These are phyloP conservation scores for Pyrenula massariospora DNA, from an alignment of 495 filamentous ascomycete genomes.

Conservation along the genomic window DNA sequence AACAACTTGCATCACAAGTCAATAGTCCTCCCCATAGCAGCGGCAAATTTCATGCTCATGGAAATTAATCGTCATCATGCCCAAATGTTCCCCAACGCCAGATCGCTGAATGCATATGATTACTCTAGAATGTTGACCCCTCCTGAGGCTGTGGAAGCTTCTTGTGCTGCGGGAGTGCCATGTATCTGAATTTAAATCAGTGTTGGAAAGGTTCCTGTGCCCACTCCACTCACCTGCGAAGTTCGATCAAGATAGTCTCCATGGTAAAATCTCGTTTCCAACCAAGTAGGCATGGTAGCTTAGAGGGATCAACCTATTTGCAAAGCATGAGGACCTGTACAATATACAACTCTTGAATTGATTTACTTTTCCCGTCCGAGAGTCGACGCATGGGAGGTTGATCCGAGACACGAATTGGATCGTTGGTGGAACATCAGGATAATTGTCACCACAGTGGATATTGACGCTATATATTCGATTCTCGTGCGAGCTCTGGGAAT, in stretches of 20 bases:
- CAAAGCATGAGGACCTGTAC: slow-evolving; percentile 1
- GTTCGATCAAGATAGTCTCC: slow-evolving; percentile 86
- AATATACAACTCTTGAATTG: neutral
- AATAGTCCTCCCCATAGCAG: too few relatives aligned
- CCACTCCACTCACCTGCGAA: slow-evolving; percentile 49
- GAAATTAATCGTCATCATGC: slow-evolving; percentile 14
- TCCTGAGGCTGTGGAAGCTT: slow-evolving; percentile 91
- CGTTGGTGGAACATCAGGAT: slow-evolving; percentile 78
- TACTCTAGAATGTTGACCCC: slow-evolving; percentile 56
- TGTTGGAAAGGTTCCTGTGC: slow-evolving; percentile 4
- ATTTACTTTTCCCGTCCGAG: slow-evolving; percentile 57
- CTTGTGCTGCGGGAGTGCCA: slow-evolving; percentile 89
- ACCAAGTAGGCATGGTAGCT: slow-evolving; percentile 69
- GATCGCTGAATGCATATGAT: neutral
- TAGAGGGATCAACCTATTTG: slow-evolving; percentile 74
- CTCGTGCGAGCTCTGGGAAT: slow-evolving; percentile 74
- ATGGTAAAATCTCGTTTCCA: slow-evolving; percentile 88
- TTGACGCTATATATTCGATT: slow-evolving; percentile 97
- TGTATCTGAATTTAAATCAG: slow-evolving; percentile 49
- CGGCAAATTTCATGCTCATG: slow-evolving; percentile 16
- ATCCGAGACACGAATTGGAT: slow-evolving; percentile 87
- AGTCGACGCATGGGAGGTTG: slow-evolving; percentile 88
- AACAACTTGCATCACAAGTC: too few relatives aligned
- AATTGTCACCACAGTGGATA: slow-evolving; percentile 86
- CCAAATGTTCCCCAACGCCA: slow-evolving; percentile 3